Percentiles rank a stretch among this genome's conserved stretches.
Conservation (phyloP, 2,329 filamentous ascomycete species). For the Curvularia hawaiiensis region DNA sequence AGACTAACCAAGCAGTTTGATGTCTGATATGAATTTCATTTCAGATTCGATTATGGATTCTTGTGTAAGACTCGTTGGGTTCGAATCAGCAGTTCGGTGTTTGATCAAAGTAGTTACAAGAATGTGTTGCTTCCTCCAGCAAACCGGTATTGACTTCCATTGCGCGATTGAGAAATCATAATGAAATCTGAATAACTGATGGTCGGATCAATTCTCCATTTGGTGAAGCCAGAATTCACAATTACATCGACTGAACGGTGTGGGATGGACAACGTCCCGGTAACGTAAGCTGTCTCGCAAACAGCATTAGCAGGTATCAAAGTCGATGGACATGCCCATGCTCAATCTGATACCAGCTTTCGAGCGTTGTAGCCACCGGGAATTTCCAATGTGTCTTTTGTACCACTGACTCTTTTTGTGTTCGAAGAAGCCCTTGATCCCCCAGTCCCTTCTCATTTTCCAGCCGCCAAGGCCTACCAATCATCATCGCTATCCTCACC, state of each 20-base stretch:
- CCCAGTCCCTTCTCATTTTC: not conserved
- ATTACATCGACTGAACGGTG: not conserved
- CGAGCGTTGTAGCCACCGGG: not conserved
- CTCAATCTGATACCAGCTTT: not conserved
- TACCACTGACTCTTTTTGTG: not conserved
- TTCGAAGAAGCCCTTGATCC: not conserved
- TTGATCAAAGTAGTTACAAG: not conserved
- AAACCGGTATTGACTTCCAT: not conserved
- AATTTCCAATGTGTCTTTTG: not conserved
- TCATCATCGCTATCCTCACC: slow-evolving; percentile 28
- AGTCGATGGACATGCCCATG: not conserved
- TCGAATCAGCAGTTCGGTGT: not conserved
- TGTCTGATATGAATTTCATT: not conserved
- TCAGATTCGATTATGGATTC: not conserved
- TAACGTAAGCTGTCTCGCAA: not conserved
- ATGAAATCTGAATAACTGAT: not conserved
- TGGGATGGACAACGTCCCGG: not conserved
- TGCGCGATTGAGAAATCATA: not conserved
- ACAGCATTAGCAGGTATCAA: not conserved
- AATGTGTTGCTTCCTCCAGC: not conserved
- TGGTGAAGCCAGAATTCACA: not conserved
- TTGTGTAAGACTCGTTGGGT: not conserved
- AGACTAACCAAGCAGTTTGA: not conserved
- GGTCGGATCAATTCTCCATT: not conserved
- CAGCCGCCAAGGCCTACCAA: slow-evolving; percentile 11